Base-by-base conservation (phyloP, 2,329 filamentous ascomycete genomes). In the Fusarium sororula region DNA sequence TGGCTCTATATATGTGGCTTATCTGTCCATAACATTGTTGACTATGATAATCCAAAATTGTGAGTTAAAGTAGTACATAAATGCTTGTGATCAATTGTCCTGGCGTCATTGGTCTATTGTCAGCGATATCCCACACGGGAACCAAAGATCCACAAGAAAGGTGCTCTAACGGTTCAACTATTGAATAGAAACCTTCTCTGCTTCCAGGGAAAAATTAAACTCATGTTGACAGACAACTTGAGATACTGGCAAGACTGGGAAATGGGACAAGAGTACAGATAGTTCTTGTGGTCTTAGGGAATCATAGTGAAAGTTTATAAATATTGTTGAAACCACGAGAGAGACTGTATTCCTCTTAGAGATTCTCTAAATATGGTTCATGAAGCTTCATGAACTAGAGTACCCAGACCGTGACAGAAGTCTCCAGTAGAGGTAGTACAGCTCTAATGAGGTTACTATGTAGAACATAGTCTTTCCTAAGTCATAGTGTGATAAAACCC, bases 91-190 rank as follows among this genome's bases (percentile, higher is more conserved):
- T 60, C 58, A 69, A 54, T 64, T 61, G 28, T 75, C 72, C 74
- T 70, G 66, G 12, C 17, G 30, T 24, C 20, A 24, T 30, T 24
- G 18, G 65, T 62, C 76, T 18, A 14, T 51, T 32, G 41, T 59
- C 56, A 48, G 59, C 57, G 48, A 68, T 75, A 70, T 75, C 58
- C 60, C 63, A 64, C 69, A 50, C 63, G 63, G 62, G n/a, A n/a
- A 60, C 73, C 68, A 66, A 44, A 65, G 67, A 59, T 70, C 70
- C 74, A 79, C 74, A 53, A 51, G 65, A 69, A 68, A 75, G 73
- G 70, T 42, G 30, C 73, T 78, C 47, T 77, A 77, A 75, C 50
- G 30, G 13, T 53, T 70, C 51, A 41, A 69, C 17, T 61, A 59
- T 67, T 35, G 30, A 26, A 53, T 26, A 20, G n/a, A 26, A 26